Evolutionary conservation across 2,329 filamentous ascomycete species (phyloP).

Genomic region (Trichoderma sp.): DNA sequence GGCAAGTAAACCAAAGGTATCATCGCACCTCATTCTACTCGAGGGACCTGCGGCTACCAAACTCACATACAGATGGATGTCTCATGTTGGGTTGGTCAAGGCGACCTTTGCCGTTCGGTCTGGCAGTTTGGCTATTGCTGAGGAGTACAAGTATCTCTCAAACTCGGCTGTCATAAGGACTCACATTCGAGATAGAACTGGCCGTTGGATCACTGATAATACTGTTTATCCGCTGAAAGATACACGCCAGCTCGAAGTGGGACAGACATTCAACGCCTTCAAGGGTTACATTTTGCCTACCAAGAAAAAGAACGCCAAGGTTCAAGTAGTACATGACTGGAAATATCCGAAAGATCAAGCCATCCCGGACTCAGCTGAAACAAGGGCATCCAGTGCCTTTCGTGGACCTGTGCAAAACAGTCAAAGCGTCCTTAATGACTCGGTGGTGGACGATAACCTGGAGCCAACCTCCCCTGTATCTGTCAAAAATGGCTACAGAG

Average conservation of each 20-base stretch:
- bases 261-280: background rate
- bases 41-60: conserved; percentile 15
- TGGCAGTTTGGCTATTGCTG: background rate
- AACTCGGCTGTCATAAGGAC: conserved; percentile 26
- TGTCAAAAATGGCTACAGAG: background rate
- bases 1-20: conserved; percentile 13
- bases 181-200: conserved; percentile 16
- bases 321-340: background rate
- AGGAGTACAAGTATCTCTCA: conserved; percentile 25
- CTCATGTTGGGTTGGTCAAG: conserved; percentile 28
- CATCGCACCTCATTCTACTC: conserved; percentile 29
- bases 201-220: conserved; percentile 9
- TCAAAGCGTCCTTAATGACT: no score
- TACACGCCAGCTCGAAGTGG: conserved; percentile 16
- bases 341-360: background rate
- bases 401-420: background rate
- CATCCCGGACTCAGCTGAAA: no score
- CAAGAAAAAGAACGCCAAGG: background rate
- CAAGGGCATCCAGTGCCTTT: background rate
- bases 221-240: conserved; percentile 20
- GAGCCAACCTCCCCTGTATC: background rate
- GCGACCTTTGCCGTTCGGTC: conserved; percentile 31
- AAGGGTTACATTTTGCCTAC: background rate
- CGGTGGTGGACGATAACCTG: background rate
- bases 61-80: conserved; percentile 29